Base-by-base conservation (phyloP, 495 filamentous ascomycete species). In the Penicillium pancosmium region DNA sequence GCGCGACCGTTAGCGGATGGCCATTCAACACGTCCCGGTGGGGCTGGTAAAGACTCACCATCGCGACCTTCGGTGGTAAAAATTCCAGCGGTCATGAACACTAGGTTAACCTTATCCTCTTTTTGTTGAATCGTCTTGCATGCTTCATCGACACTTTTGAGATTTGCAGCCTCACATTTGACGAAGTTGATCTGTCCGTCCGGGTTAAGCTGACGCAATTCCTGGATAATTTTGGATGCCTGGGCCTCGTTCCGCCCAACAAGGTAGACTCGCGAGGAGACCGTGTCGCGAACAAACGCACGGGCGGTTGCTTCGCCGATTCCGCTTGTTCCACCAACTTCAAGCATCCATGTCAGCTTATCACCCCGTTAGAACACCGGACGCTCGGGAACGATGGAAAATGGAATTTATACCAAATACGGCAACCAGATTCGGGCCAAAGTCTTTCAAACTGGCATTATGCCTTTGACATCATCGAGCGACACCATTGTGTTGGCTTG, bases 301-400 rank as follows among this genome's bases (percentile, higher is more conserved):
- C 75, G 82, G 55, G 88, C 73, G 7, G 85, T 84, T n/a, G 76
- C 62, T 59, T 84, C 76, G 41, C 84, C 86, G 54, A 91, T 84
- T 36, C 86, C 88, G 35, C 79, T 80, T 0, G 88, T 91, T 23
- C 76, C 88, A 48, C 88, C 86, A 15, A 85, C 85, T 80, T 53
- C 18, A 55, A 23, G 9, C 40, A 47, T 64, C 34, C 31, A 52
- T 63, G 51, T 63, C 47, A 63, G 52, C 46, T 6, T 35, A 4
- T 33, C 21, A n/a, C 56, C 55, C 16, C 51, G 4, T 16, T 21
- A 23, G 18, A n/a, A 16, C 16, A 15, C 12, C 9, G 18, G 23
- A 16, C 36, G 12, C 8, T 8, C 15, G n/a, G n/a, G 27, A 56
- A 48, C 18, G 48, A 25, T 27, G 12, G 21, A 27, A 56, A 9